These are phyloP conservation scores for Triticum urartu DNA, from an alignment of 176 grass and related monocot genomes.

Conservation along the genomic window DNA sequence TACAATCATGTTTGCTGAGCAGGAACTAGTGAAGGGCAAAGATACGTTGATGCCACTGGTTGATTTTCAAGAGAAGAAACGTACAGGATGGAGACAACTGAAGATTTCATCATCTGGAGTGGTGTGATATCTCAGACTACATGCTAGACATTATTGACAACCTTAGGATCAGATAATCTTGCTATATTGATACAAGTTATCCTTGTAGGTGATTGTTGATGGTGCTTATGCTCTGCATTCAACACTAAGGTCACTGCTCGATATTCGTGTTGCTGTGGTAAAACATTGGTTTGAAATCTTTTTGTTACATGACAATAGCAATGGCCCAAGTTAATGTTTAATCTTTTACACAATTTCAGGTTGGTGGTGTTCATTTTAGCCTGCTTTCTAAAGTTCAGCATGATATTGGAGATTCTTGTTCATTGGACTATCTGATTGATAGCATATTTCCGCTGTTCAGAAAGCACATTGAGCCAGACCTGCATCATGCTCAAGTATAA, in stretches of 20 bases:
- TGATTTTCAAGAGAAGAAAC: constrained; percentile 93
- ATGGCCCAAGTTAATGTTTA: constrained; percentile 14
- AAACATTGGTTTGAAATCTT: constrained; percentile 31
- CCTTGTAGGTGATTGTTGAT: constrained; percentile 88
- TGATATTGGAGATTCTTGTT: constrained; percentile 98
- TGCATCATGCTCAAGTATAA: constrained; percentile 93
- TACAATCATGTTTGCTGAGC: constrained; percentile 41
- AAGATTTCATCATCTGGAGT: constrained; percentile 83
- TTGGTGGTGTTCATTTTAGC: constrained; percentile 97
- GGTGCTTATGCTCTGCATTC: constrained; percentile 98
- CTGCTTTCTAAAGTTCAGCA: constrained; percentile 97
- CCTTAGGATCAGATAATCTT: not conserved
- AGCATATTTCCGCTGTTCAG: constrained; percentile 98
- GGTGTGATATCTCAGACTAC: constrained; percentile 50
- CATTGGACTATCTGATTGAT: constrained; percentile 97
- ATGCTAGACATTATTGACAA: constrained; percentile 12
- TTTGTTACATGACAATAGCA: constrained; percentile 16
- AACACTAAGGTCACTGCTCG: constrained; percentile 82
- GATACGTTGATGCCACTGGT: constrained; percentile 78
- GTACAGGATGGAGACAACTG: constrained; percentile 67
- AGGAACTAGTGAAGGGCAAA: constrained; percentile 92
- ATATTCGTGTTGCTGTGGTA: constrained; percentile 99
- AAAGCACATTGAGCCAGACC: constrained; percentile 95
- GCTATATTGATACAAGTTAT: constrained; percentile 35
- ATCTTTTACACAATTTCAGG: constrained; percentile 47